phyloP scores from a whole-genome alignment of 306 rosid genomes.

The Glycine latifolia region DNA sequence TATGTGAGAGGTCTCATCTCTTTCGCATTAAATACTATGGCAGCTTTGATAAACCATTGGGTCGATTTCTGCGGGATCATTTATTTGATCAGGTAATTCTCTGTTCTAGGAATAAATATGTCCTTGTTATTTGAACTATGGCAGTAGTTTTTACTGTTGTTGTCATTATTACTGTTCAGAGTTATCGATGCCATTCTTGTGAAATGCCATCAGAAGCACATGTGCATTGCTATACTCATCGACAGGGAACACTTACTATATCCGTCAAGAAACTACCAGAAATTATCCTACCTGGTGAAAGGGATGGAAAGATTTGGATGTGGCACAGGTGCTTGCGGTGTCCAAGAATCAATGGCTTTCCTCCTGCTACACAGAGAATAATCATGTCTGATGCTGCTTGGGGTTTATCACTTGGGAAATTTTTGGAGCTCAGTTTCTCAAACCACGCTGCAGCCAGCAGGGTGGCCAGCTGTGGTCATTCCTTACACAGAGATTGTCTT shows the following conservation, averaged over 20 bases:
- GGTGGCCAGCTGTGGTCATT: constrained; percentile 99
- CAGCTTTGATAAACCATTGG: constrained; percentile 90
- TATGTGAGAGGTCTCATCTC: constrained; percentile 95
- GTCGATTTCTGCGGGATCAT: constrained; percentile 87
- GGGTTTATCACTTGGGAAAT: constrained; percentile 98
- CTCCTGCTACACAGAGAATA: constrained; percentile 92
- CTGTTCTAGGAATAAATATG: constrained; percentile 30
- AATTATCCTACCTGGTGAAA: constrained; percentile 85
- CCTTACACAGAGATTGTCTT: constrained; percentile 96
- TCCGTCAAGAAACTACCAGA: constrained; percentile 83
- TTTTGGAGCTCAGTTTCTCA: constrained; percentile 99
- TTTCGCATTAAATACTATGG: constrained; percentile 97
- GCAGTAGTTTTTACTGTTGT: constrained; percentile 40
- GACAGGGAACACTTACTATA: constrained; percentile 96
- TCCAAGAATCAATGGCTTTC: constrained; percentile 89
- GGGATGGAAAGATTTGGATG: constrained; percentile 99
- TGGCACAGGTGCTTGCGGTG: constrained; percentile 99
- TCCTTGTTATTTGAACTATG: constrained; percentile 34
- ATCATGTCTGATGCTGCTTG: constrained; percentile 99
- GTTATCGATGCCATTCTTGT: constrained; percentile 80
- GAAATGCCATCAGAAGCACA: constrained; percentile 98
- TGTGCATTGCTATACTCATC: constrained; percentile 94
- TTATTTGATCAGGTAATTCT: constrained; percentile 90
- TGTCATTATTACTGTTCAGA: constrained; percentile 58
- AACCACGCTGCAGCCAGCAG: constrained; percentile 99